Percentiles rank a stretch among this genome's conserved stretches.
phyloP scores from a whole-genome alignment of 345 rosid species.

The Lagerstroemia speciosa region DNA sequence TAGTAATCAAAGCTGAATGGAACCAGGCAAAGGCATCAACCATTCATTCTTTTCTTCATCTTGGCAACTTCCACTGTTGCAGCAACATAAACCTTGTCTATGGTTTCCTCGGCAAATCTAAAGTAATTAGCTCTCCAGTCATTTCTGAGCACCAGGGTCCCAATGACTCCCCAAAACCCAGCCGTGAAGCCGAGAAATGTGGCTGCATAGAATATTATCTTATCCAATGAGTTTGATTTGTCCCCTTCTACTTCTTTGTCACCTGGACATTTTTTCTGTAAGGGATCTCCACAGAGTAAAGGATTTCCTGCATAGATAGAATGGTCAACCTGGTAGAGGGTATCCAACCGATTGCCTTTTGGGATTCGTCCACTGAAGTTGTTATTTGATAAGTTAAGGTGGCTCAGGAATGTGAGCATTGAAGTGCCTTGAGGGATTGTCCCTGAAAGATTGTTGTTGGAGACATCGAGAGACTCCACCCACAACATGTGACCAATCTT shows the following conservation, averaged over 20 bases:
- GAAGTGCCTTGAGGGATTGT: constrained; percentile 14
- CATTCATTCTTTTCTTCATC: not conserved
- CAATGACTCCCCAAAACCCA: constrained; percentile 11
- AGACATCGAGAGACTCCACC: constrained; percentile 22
- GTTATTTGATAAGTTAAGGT: constrained; percentile 25
- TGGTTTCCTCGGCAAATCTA: not conserved
- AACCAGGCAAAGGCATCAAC: not conserved
- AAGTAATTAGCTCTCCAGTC: constrained; percentile 7
- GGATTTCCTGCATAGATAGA: not conserved
- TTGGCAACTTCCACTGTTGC: not conserved
- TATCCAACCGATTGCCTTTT: constrained; percentile 4
- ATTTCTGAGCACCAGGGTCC: constrained; percentile 2
- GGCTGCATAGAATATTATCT: not conserved
- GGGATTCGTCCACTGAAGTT: constrained; percentile 6
- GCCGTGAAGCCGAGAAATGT: not conserved
- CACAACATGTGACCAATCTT: constrained; percentile 5
- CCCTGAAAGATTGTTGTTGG: constrained; percentile 14
- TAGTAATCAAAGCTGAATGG: not conserved
- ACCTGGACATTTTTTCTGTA: not conserved
- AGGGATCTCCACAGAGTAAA: constrained; percentile 4
- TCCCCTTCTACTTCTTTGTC: not conserved
- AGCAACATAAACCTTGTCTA: not conserved
- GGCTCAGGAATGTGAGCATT: not conserved
- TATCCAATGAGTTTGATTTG: not conserved
- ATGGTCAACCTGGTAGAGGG: not conserved